Conservation (phyloP, 805 yeast genomes). For the Metschnikowia anglica region DNA sequence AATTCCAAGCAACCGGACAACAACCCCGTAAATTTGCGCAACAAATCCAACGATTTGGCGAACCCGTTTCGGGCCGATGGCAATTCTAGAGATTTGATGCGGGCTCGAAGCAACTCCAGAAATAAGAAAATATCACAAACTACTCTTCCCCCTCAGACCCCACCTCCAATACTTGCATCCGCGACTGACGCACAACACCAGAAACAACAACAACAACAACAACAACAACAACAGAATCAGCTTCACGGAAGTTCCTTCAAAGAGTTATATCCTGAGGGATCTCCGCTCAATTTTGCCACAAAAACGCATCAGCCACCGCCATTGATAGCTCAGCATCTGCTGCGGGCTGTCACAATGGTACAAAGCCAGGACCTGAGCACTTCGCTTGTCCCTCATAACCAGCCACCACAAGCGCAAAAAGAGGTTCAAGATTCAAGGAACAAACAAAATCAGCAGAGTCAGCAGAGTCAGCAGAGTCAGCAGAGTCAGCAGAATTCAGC, state of each 20-base stretch:
- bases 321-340: constrained; percentile 6
- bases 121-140: background rate
- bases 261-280: background rate
- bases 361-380: constrained; percentile 2
- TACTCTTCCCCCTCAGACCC: constrained; percentile 2
- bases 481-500: background rate
- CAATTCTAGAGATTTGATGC: background rate
- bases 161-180: constrained; percentile 5
- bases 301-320: constrained; percentile 3
- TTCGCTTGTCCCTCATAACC: background rate
- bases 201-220: constrained; percentile 2
- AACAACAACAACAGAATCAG: too few species aligned
- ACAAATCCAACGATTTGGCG: background rate
- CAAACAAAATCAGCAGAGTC: background rate
- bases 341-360: constrained; percentile 6
- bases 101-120: constrained; percentile 1
- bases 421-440: background rate
- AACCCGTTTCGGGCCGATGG: background rate
- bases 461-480: background rate
- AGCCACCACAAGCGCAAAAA: background rate
- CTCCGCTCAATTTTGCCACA: constrained; percentile 5
- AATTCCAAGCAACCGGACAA: too few species aligned
- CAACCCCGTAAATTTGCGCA: too few species aligned
- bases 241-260: too few species aligned
- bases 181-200: background rate